Evolutionary conservation across 306 rosid genomes (phyloP).

Genomic region (Alnus glutinosa): DNA sequence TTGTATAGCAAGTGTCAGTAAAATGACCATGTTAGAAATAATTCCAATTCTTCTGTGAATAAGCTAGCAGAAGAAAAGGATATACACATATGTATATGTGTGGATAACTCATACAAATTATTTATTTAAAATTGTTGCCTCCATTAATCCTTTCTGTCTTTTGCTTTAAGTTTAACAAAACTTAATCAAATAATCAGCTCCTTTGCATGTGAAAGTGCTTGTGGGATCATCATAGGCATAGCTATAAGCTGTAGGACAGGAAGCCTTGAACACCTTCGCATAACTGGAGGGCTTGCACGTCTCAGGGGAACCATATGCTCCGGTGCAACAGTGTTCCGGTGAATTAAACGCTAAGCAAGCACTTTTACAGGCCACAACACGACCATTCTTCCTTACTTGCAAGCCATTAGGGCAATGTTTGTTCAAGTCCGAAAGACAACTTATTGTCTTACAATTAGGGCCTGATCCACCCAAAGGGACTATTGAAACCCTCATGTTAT

Average conservation of each 20-base stretch:
- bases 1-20: no score
- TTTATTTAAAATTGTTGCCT: no score
- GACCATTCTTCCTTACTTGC: constrained; percentile 35
- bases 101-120: no score
- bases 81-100: no score
- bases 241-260: constrained; percentile 62
- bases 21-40: no score
- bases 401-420: constrained; percentile 43
- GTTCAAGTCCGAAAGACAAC: constrained; percentile 39
- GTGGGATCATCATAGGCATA: constrained; percentile 70
- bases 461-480: constrained; percentile 36
- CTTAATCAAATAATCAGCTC: constrained; percentile 48
- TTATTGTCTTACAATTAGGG: constrained; percentile 18
- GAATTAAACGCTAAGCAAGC: constrained; percentile 49
- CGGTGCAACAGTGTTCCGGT: constrained; percentile 21
- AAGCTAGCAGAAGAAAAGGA: no score
- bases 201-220: constrained; percentile 60
- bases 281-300: constrained; percentile 46
- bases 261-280: constrained; percentile 53
- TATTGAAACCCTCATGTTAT: constrained; percentile 54
- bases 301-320: constrained; percentile 32
- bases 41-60: no score
- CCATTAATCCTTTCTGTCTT: not conserved
- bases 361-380: constrained; percentile 52
- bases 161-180: constrained; percentile 43